Evolutionary conservation across 345 rosid species (phyloP).

Genomic region (Sonneratia caseolaris): DNA sequence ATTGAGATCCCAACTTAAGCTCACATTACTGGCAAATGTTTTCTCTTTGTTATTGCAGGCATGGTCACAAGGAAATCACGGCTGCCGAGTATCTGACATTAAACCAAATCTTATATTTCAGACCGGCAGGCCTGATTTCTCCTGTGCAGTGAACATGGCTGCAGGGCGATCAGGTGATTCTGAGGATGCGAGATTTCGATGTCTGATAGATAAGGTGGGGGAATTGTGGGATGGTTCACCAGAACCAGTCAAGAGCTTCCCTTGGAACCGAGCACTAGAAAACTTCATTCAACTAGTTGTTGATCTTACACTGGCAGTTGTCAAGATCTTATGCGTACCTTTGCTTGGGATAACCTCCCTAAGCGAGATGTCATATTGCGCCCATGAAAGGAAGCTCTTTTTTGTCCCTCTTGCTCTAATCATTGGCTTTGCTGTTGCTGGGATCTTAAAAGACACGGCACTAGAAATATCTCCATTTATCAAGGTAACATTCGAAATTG

Average conservation of each 20-base stretch:
- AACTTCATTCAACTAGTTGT: slow-evolving; percentile 69
- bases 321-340: slow-evolving; percentile 62
- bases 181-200: slow-evolving; percentile 32
- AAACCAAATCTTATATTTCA: slow-evolving; percentile 18
- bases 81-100: slow-evolving; percentile 7
- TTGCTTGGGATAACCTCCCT: slow-evolving; percentile 61
- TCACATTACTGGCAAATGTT: background rate
- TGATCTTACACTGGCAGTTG: slow-evolving; percentile 54
- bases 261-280: slow-evolving; percentile 58
- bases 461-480: slow-evolving; percentile 61
- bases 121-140: slow-evolving; percentile 21
- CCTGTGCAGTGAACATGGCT: slow-evolving; percentile 49
- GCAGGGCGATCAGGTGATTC: slow-evolving; percentile 54
- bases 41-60: slow-evolving; percentile 17
- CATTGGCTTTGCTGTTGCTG: slow-evolving; percentile 52
- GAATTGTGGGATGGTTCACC: slow-evolving; percentile 59
- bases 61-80: slow-evolving; percentile 9
- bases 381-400: slow-evolving; percentile 64
- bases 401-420: slow-evolving; percentile 59
- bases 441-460: slow-evolving; percentile 43
- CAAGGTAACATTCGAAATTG: slow-evolving; percentile 35
- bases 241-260: slow-evolving; percentile 68
- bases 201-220: slow-evolving; percentile 36
- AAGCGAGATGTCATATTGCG: slow-evolving; percentile 98
- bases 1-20: background rate